Evolutionary conservation across 2,329 filamentous ascomycete species (phyloP).

Genomic region (Corniculantispora saksenae): DNA sequence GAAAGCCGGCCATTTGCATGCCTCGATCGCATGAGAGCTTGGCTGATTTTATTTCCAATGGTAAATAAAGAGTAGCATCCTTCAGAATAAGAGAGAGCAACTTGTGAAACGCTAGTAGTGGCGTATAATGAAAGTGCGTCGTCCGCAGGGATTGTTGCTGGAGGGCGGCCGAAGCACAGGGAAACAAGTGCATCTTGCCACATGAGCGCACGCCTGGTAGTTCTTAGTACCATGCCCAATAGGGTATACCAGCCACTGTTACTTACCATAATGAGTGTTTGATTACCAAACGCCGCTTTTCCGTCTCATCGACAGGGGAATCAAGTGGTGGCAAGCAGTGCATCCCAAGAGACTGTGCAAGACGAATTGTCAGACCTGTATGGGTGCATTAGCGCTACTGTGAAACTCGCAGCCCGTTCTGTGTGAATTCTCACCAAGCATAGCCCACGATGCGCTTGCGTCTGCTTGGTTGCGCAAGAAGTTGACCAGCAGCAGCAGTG

Average conservation of each 20-base stretch:
- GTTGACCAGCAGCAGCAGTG: background rate
- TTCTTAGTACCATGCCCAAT: background rate
- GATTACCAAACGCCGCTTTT: background rate
- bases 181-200: conserved; percentile 5
- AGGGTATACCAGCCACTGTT: background rate
- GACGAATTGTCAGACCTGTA: background rate
- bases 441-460: conserved; percentile 2
- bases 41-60: background rate
- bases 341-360: background rate
- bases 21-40: background rate
- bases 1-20: background rate
- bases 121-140: background rate
- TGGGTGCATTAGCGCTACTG: background rate
- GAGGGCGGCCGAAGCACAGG: background rate
- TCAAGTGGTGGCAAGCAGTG: background rate
- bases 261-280: background rate
- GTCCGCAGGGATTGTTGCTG: background rate
- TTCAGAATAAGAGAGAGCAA: background rate
- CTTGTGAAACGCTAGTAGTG: background rate
- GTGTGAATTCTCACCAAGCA: background rate
- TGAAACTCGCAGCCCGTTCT: background rate
- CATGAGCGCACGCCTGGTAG: background rate
- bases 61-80: background rate
- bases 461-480: conserved; percentile 1
- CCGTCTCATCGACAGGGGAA: background rate